Conservation (phyloP, 352 stramenopile genomes). For the Phytophthora quininea region DNA sequence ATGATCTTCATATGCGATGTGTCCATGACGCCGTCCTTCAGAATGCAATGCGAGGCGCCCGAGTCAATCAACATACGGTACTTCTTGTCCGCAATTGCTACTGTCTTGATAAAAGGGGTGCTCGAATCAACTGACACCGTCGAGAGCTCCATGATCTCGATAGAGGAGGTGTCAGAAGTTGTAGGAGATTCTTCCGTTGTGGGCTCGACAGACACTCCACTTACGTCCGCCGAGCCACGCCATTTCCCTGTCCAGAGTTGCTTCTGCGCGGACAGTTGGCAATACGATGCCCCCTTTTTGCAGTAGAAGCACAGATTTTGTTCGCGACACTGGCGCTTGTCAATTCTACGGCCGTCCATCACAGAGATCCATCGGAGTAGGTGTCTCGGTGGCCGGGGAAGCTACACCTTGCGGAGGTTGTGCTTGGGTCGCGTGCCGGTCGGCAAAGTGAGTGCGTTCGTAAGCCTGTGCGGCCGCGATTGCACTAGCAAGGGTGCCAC, state of each 20-base stretch:
- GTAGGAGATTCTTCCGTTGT: conserved; percentile 6
- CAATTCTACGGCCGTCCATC: conserved; percentile 1
- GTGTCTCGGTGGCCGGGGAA: neutral
- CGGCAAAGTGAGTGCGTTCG: neutral
- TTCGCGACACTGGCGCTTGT: neutral
- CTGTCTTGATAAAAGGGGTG: conserved; percentile 1
- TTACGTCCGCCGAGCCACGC: conserved; percentile 4
- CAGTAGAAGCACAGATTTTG: conserved; percentile 16
- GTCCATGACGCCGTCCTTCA: neutral
- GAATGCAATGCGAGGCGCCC: conserved; percentile 4
- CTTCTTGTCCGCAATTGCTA: neutral
- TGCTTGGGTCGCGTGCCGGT: neutral
- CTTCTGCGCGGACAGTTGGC: neutral
- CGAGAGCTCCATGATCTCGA: conserved; percentile 11
- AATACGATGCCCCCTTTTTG: conserved; percentile 10
- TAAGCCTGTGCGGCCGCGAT: neutral
- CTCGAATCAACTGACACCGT: neutral
- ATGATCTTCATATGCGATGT: neutral
- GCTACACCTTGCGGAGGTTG: neutral
- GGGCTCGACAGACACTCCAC: conserved; percentile 11
- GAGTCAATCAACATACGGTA: conserved; percentile 7
- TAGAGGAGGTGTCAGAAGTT: neutral
- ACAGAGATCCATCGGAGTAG: conserved; percentile 1
- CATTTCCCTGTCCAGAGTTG: neutral
- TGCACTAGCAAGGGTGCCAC: neutral